A percentile compares a stretch with the other conserved stretches of the same genome.
phyloP scores from a whole-genome alignment of 257 asterid species.

The Lycium barbarum region DNA sequence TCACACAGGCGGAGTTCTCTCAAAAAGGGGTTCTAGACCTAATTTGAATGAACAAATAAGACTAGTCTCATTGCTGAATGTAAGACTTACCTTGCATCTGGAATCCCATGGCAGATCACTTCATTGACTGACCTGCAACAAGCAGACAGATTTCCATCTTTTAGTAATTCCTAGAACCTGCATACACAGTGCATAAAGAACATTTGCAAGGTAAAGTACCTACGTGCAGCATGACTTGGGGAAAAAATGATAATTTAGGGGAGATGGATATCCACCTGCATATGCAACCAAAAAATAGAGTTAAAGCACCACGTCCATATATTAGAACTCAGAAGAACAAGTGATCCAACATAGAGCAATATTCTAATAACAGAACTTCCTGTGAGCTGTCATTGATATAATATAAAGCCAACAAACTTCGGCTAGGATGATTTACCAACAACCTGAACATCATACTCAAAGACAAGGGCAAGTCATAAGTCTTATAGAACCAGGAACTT shows the following conservation, averaged over 20 bases:
- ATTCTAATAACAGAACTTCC: not conserved
- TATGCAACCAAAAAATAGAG: slow-evolving; percentile 18
- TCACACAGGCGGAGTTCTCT: too few species aligned
- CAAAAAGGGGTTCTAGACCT: not conserved
- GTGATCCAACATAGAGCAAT: not conserved
- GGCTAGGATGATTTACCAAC: not conserved
- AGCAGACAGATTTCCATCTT: slow-evolving; percentile 28
- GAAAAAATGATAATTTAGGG: slow-evolving; percentile 87
- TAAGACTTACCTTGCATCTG: slow-evolving; percentile 88
- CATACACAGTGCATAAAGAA: slow-evolving; percentile 30
- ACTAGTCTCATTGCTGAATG: slow-evolving; percentile 26
- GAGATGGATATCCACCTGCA: slow-evolving; percentile 99
- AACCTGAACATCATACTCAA: not conserved
- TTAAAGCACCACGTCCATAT: not conserved
- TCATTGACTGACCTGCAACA: slow-evolving; percentile 91
- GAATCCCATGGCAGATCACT: slow-evolving; percentile 98
- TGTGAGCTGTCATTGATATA: slow-evolving; percentile 10
- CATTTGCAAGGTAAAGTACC: slow-evolving; percentile 58
- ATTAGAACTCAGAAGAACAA: slow-evolving; percentile 15
- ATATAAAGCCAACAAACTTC: slow-evolving; percentile 11
- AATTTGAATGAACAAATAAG: not conserved
- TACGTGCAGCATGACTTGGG: slow-evolving; percentile 99
- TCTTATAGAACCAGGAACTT: not conserved
- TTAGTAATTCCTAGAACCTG: slow-evolving; percentile 33
- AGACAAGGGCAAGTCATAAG: not conserved